Evolutionary conservation across 495 filamentous ascomycete species (phyloP), one percentile per base, ranked within the genome.

Genomic region (Penicillium paradoxum): DNA sequence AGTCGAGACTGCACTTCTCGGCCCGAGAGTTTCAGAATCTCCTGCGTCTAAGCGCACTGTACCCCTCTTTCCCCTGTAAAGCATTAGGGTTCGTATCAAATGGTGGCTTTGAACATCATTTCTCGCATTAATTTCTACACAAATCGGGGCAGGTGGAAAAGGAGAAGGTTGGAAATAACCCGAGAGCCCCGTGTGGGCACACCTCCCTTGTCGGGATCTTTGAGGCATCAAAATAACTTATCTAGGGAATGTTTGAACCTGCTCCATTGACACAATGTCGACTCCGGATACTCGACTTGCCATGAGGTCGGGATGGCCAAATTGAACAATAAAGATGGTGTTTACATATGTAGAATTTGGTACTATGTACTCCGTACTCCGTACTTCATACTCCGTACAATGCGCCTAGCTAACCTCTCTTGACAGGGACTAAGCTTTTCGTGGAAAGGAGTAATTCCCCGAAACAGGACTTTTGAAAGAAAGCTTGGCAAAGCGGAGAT

Each of bases 11-110:
- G 3, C 24, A 27, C 24, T 27, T 27, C 51, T 49, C 41, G 40
- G 40, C 30, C 24, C 49, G 53, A 54, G 38, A 43, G 63, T 66
- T 66, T 66, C 63, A 66, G 39, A 60, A 39, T 51, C 60, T 53
- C 51, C n/a, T 57, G 51, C 54, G 49, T 18, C 32, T 40, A 49
- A 41, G 53, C 55, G 51, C 56, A 32, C 40, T 21, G 19, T 43
- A 30, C 54, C 42, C 51, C 32, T 54, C 45, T 37, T 37, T 37
- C 25, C 36, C 15, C 18, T 15, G 2, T 37, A 32, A 29, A 43
- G 40, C 19, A 51, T 47, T 45, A 42, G 37, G n/a, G 38, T 36
- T 22, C 25, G 22, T 27, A 27, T 43, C 19, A 15, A n/a, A 32
- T 5, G 15, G 14, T 2, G 22, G 8, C 13, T 22, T 3, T 43